Evolutionary conservation across 768 basidiomycete species (phyloP).

Genomic region (Amanita exitialis): DNA sequence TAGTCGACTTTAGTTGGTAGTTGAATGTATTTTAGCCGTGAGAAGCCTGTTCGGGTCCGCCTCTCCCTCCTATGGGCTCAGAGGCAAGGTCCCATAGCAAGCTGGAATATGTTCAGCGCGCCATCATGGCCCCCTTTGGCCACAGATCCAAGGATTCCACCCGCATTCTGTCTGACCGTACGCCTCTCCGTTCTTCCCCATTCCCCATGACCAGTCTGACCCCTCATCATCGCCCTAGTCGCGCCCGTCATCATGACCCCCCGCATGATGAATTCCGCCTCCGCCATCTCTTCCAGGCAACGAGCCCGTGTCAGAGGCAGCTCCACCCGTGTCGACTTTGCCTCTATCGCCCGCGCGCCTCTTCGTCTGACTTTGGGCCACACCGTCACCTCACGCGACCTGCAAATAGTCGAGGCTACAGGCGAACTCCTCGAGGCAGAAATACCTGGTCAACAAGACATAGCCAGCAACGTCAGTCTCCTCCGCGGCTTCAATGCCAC

Average conservation of each 20-base stretch:
- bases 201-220: not conserved
- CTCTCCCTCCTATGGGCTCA: slow-evolving; percentile 24
- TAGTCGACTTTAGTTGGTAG: slow-evolving; percentile 69
- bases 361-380: slow-evolving; percentile 57
- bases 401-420: slow-evolving; percentile 75
- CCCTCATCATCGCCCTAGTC: slow-evolving; percentile 29
- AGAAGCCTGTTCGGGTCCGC: slow-evolving; percentile 2
- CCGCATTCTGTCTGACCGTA: slow-evolving; percentile 68
- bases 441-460: slow-evolving; percentile 64
- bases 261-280: slow-evolving; percentile 62
- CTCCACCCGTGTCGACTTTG: slow-evolving; percentile 49
- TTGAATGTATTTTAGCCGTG: not conserved
- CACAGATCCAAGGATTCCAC: slow-evolving; percentile 61
- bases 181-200: slow-evolving; percentile 14
- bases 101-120: slow-evolving; percentile 57
- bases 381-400: slow-evolving; percentile 72
- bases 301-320: slow-evolving; percentile 20
- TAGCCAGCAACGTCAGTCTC: slow-evolving; percentile 68
- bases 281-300: slow-evolving; percentile 52
- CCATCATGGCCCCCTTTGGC: slow-evolving; percentile 62
- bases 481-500: slow-evolving; percentile 92
- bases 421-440: slow-evolving; percentile 64
- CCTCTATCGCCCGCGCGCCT: slow-evolving; percentile 72
- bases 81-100: slow-evolving; percentile 32
- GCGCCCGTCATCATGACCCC: slow-evolving; percentile 90